These are phyloP conservation scores for Monilinia laxa DNA, from an alignment of 2,329 filamentous ascomycete species.

Conservation along the genomic window DNA sequence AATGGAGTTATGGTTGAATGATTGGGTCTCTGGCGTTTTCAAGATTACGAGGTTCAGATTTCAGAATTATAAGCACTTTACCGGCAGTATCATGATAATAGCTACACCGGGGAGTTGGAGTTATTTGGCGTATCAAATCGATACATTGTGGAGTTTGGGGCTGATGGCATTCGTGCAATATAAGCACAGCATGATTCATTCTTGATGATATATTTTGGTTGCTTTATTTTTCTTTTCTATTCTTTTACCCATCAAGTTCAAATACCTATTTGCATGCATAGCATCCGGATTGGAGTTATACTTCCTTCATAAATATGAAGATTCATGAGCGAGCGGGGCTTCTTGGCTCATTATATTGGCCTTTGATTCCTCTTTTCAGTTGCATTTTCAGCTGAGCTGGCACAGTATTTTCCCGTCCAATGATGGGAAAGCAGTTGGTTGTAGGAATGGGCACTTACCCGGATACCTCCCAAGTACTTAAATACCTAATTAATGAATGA, in stretches of 20 bases:
- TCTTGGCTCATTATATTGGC: not conserved
- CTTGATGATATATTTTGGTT: slow-evolving; percentile 2
- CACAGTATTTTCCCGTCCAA: not conserved
- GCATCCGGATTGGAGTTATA: slow-evolving; percentile 17
- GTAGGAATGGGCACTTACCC: not conserved
- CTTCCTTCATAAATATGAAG: slow-evolving; percentile 9
- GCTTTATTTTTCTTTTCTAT: slow-evolving; percentile 4
- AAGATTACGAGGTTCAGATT: not conserved
- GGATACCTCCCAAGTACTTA: not conserved
- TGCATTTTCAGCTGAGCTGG: not conserved
- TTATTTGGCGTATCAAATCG: not conserved
- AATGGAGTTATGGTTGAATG: slow-evolving; percentile 24
- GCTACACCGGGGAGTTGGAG: not conserved
- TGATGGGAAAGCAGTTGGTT: not conserved
- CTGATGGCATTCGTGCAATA: slow-evolving; percentile 9
- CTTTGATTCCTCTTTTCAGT: not conserved
- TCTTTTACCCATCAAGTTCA: slow-evolving; percentile 11
- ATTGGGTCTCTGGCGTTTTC: slow-evolving; percentile 10
- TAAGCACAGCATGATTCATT: slow-evolving; percentile 7
- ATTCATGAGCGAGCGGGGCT: slow-evolving; percentile 7
- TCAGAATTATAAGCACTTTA: not conserved
- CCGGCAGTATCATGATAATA: slow-evolving; percentile 11
- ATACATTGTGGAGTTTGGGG: slow-evolving; percentile 1
- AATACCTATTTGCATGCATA: slow-evolving; percentile 21
- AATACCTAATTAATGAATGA: slow-evolving; percentile 1